phyloP scores from a whole-genome alignment of 78 protist species.

The Dictyostelium capitatum region DNA sequence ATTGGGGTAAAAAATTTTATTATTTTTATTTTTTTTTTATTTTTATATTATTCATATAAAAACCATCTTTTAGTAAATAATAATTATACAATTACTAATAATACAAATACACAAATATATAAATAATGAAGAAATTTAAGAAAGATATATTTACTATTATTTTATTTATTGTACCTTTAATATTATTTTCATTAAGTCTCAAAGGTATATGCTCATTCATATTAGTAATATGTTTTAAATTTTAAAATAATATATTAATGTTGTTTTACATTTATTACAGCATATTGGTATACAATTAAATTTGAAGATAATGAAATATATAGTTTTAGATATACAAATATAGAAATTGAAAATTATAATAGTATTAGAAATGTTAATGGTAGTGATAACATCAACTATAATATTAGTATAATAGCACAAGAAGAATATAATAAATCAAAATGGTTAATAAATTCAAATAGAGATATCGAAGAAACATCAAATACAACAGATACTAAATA shows the following conservation, averaged over 20 bases:
- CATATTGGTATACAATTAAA: neutral
- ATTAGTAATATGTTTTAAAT: too few relatives aligned
- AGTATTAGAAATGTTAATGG: neutral
- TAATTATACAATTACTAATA: neutral
- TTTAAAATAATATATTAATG: neutral
- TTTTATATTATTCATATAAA: too few relatives aligned
- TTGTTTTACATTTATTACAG: neutral
- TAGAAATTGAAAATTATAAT: neutral
- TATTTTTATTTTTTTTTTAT: too few relatives aligned
- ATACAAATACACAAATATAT: neutral
- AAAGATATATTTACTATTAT: neutral
- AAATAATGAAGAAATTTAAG: neutral
- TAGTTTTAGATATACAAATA: constrained; percentile 9
- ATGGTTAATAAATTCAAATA: too few relatives aligned
- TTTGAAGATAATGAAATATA: neutral
- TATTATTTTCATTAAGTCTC: neutral
- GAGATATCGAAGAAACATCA: too few relatives aligned
- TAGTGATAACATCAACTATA: too few relatives aligned
- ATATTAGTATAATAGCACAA: too few relatives aligned
- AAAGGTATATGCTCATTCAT: too few relatives aligned
- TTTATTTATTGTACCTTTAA: neutral
- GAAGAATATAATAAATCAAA: too few relatives aligned
- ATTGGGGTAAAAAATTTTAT: too few relatives aligned
- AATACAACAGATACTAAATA: neutral
- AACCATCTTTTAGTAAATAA: neutral